Base-by-base conservation (phyloP, 345 rosid genomes). In the Corchorus olitorius region DNA sequence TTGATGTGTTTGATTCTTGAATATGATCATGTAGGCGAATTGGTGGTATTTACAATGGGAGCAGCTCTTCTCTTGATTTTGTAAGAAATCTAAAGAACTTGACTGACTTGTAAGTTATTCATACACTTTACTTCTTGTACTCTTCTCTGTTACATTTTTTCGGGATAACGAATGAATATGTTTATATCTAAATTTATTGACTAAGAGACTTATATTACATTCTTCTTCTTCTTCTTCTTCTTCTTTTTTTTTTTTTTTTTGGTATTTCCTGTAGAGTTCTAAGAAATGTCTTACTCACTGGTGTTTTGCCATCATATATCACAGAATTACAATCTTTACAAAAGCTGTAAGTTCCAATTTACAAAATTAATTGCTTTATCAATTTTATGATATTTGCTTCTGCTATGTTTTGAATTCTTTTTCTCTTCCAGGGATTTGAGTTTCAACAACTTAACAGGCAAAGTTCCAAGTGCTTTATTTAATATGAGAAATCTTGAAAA, bases 21-120 rank as follows among this genome's bases (percentile, higher is more conserved):
- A 27, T 27, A 27, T 27, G 27, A 27, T 27, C 34, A 2, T 76
- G 76, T 27, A 85, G 90, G 75, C 71, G 84, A 64, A 78, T 87
- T 19, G 73, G 83, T 46, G 88, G 82, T 49, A 43, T 87, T 48
- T 49, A 46, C 20, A 78, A 80, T 69, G 77, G 52, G 49, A 85
- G 87, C 76, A 79, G 75, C 74, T 85, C 90, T 66, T 83, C 93
- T 34, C 77, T 91, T 73, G 83, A 77, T 8, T 88, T 91, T 71
- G 76, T 91, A 16, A 77, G 39, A 65, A 20, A 79, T 70, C 63
- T 91, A 90, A 34, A 34, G 45, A 62, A 34, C 19, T 34, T 62
- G 46, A 70, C 70, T 11, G 65, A 65, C 76, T 77, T 88, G 91
- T 88, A 79, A 86, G 87, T 56, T 49, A 4, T 69, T 4, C 13